These are phyloP conservation scores for Macadamia integrifolia DNA, from an alignment of 164 flowering plant species.

Conservation along the genomic window DNA sequence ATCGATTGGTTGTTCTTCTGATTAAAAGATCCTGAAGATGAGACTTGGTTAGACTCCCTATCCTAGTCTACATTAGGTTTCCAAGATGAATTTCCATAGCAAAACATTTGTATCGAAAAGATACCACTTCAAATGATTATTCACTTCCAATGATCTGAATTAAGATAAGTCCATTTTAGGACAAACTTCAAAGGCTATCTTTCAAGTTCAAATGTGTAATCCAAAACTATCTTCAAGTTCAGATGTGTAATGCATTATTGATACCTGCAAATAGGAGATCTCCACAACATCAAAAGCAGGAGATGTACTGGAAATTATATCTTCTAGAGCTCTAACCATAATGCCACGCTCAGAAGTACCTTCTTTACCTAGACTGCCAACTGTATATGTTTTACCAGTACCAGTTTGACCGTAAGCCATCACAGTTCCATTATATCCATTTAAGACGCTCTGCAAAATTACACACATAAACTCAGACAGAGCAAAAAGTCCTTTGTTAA, in stretches of 20 bases:
- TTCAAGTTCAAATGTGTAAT: no score
- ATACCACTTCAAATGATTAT: no score
- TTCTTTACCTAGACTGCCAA: conserved; percentile 74
- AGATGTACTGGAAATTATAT: conserved; percentile 55
- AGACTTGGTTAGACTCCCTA: no score
- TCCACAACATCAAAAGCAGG: conserved; percentile 48
- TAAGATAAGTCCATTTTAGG: background rate
- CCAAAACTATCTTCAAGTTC: no score
- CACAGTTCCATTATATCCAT: conserved; percentile 92
- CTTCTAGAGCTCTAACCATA: conserved; percentile 89
- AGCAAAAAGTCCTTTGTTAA: no score
- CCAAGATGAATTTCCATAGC: background rate
- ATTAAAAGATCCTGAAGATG: no score
- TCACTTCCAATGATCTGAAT: background rate
- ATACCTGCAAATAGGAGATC: conserved; percentile 86
- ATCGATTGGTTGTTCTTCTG: no score
- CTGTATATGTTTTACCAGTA: conserved; percentile 91
- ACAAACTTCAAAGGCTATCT: no score
- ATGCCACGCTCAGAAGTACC: conserved; percentile 91
- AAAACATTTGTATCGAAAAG: no score
- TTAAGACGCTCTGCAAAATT: conserved; percentile 82
- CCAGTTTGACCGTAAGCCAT: conserved; percentile 99
- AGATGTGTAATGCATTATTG: background rate
- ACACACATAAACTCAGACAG: background rate
- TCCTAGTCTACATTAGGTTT: background rate